These are phyloP conservation scores for Lineolata rhizophorae DNA, from an alignment of 495 filamentous ascomycete species.

Conservation along the genomic window DNA sequence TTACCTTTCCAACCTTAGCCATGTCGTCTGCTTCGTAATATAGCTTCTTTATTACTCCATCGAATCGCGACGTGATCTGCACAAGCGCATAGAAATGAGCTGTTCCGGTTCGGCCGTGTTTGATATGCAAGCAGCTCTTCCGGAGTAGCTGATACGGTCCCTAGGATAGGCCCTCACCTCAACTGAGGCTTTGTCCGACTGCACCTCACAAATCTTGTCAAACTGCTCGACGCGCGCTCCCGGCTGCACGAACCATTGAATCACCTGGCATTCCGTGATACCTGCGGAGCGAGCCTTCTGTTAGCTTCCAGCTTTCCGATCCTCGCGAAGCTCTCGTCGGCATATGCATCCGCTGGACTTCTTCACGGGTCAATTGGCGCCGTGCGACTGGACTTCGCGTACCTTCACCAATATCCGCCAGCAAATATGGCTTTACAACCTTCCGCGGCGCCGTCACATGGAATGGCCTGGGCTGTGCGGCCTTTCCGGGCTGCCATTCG, in stretches of 20 bases:
- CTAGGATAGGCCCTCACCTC: conserved; percentile 30
- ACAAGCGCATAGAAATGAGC: neutral
- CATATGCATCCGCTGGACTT: conserved; percentile 3
- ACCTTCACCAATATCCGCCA: conserved; percentile 98
- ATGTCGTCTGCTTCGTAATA: conserved; percentile 92
- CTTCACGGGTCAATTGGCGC: neutral
- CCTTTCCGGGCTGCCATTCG: too few relatives aligned
- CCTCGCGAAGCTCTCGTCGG: too few relatives aligned
- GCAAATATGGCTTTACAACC: conserved; percentile 61
- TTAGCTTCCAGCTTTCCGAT: too few relatives aligned
- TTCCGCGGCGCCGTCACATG: conserved; percentile 13
- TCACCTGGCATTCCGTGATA: conserved; percentile 94
- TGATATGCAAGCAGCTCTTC: too few relatives aligned
- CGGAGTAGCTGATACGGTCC: neutral
- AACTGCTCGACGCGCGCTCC: conserved; percentile 93
- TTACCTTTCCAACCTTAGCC: conserved; percentile 63
- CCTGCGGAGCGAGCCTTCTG: conserved; percentile 27
- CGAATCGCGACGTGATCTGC: conserved; percentile 81
- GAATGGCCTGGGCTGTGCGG: neutral
- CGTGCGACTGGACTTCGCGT: conserved; percentile 4
- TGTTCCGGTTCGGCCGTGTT: too few relatives aligned
- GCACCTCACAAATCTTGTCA: conserved; percentile 92
- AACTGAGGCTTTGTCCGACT: conserved; percentile 95
- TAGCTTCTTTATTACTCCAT: conserved; percentile 88
- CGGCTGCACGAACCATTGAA: conserved; percentile 98